Evolutionary conservation across 139 green algal genomes (phyloP), one percentile per base, ranked within the genome.

Genomic region (Asterochloris erici): DNA sequence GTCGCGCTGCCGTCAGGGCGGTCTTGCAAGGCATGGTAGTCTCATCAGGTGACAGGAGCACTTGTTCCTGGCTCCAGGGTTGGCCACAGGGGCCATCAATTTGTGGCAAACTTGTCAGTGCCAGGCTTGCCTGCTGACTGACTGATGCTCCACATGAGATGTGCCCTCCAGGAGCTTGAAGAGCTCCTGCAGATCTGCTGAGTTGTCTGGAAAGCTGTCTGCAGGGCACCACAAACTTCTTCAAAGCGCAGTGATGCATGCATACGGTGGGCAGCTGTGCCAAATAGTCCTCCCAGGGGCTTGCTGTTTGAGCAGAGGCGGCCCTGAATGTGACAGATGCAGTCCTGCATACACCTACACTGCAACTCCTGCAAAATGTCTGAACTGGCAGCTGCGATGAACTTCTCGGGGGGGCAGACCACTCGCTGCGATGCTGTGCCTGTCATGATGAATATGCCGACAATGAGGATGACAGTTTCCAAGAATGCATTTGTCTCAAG

Each of bases 361-460:
- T 60, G 47, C 15, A 79, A 79, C 14, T 54, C 74, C n/a, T 79
- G 54, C 14, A 61, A 17, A 0, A 79, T 54, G 16, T 68, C 74
- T 23, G 15, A 54, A 9, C 54, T 79, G 10, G 74, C 54, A 12
- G 66, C 54, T 54, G 23, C 28, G 54, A 79, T 68, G 15, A 79
- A 79, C 54, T 60, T 79, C 15, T 79, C 74, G 12, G 74, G 74
- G 14, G 74, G 74, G 16, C 74, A 79, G 9, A 79, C 21, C 6
- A 79, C 74, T 27, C 29, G 27, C 19, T 79, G 74, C 11, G 74
- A 79, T 54, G 38, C 38, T 54, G 38, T 54, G 38, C 38, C 6
- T 6, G 38, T 54, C 38, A 54, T 54, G 38, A 54, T 54, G 38
- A 54, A 54, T 54, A 54, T 6, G 38, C 38, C 2, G 38, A 54